Conservation (phyloP, 2,329 filamentous ascomycete genomes). For the Dactylonectria macrodidyma region DNA sequence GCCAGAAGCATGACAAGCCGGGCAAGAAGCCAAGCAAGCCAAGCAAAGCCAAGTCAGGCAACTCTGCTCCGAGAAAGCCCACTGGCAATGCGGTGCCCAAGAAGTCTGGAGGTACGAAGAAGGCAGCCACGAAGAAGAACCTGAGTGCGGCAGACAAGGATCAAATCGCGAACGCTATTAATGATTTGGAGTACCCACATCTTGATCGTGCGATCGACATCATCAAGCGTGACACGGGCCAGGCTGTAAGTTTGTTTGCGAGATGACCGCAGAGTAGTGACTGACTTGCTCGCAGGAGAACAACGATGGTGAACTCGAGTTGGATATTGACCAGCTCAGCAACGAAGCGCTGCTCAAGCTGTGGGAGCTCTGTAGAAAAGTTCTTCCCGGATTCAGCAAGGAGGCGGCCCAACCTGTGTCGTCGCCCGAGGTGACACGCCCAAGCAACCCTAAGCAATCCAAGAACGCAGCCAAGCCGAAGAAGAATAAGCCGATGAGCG, state of each 20-base stretch:
- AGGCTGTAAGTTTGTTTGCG: slow-evolving; percentile 69
- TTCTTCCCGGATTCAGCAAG: slow-evolving; percentile 58
- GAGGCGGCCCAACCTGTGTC: slow-evolving; percentile 47
- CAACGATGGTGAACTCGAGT: slow-evolving; percentile 70
- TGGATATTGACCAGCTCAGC: slow-evolving; percentile 72
- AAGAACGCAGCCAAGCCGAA: slow-evolving; percentile 66
- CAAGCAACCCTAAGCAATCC: slow-evolving; percentile 49
- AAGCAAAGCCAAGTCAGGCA: slow-evolving; percentile 67
- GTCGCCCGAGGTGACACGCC: slow-evolving; percentile 51
- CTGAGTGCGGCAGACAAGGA: slow-evolving; percentile 89
- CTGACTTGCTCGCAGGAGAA: slow-evolving; percentile 63
- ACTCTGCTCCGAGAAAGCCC: slow-evolving; percentile 60
- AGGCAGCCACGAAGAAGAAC: slow-evolving; percentile 62
- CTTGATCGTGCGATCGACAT: slow-evolving; percentile 88
- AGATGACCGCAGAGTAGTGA: background rate
- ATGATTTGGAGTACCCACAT: slow-evolving; percentile 82
- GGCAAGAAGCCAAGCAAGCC: slow-evolving; percentile 68
- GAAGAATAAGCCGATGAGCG: slow-evolving; percentile 84
- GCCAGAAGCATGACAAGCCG: slow-evolving; percentile 71
- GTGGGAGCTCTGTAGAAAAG: slow-evolving; percentile 62
- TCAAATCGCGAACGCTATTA: slow-evolving; percentile 88
- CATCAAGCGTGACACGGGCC: slow-evolving; percentile 88
- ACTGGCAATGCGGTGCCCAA: slow-evolving; percentile 53
- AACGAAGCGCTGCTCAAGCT: slow-evolving; percentile 69
- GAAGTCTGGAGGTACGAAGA: slow-evolving; percentile 60